Base-by-base conservation (phyloP, 805 yeast genomes). In the Yamadazyma takamatsuzukensis region DNA sequence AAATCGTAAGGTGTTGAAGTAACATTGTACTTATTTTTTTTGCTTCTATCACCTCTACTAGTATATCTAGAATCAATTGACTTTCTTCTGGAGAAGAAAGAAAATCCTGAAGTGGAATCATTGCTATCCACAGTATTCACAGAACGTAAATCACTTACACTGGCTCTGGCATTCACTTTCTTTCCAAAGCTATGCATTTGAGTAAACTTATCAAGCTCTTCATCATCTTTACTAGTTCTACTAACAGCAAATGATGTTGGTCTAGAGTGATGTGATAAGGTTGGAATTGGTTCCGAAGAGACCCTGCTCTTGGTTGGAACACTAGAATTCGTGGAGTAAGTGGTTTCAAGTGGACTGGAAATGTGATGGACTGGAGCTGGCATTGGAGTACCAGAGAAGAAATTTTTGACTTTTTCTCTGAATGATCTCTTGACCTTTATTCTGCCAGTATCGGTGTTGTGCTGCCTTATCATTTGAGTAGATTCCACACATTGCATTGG, bases 81-180 rank as follows among this genome's bases (percentile, higher is more conserved):
- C 15, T 29, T 39, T 31, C 32, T 30, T 29, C 40, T 39, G 9
- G 40, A 36, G 21, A 42, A 37, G 38, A 42, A 42, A 9, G 47
- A 42, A 26, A 42, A 42, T 11, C 47, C 47, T n/a, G 47, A 42
- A 16, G 47, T 42, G n/a, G 47, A 42, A 11, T 42, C 47, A 27
- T 24, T 30, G 19, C 11, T 18, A 19, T 36, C 41, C 9, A 34
- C 30, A n/a, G 41, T 37, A 13, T 31, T 36, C 7, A 41, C 27
- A n/a, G 46, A 42, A 17, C 36, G 33, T 18, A 34, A 30, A 25
- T 42, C 46, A 22, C 38, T 28, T 6, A 36, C 39, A 34, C 40
- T 39, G 11, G 40, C 30, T 36, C 26, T 27, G 38, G 13, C 19
- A n/a, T n/a, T n/a, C n/a, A n/a, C n/a, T n/a, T n/a, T n/a, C n/a